phyloP scores from a whole-genome alignment of 192 early-diverging fungal species.

The Podila epigama region DNA sequence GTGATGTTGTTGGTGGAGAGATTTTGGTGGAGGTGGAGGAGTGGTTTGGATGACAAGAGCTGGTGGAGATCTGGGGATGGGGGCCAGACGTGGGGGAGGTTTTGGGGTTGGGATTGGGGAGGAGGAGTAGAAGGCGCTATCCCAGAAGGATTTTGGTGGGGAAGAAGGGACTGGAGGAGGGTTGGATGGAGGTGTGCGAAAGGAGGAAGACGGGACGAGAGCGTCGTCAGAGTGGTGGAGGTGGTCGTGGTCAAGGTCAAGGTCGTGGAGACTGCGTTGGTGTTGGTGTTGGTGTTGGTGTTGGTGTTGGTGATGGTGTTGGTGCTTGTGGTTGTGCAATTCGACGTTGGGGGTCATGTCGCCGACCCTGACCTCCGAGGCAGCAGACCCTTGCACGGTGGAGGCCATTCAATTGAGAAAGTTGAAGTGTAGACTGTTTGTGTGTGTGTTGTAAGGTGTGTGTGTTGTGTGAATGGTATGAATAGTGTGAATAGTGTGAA shows the following conservation, averaged over 20 bases:
- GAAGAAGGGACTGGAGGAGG: constrained; percentile 3
- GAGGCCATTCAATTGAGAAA: too few relatives aligned
- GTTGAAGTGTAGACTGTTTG: too few relatives aligned
- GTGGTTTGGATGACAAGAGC: background rate
- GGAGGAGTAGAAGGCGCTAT: constrained; percentile 20
- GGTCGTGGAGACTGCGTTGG: too few relatives aligned
- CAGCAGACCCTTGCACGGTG: too few relatives aligned
- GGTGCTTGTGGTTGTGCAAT: too few relatives aligned
- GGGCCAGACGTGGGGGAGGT: constrained; percentile 35
- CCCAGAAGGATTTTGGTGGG: constrained; percentile 24
- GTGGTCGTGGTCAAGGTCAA: too few relatives aligned
- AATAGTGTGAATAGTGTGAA: too few relatives aligned
- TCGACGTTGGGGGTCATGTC: background rate
- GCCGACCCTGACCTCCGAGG: constrained; percentile 14
- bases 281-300: constrained; percentile 1
- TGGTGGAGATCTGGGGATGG: constrained; percentile 37
- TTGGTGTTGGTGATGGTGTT: background rate
- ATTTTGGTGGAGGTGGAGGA: background rate
- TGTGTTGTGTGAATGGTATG: too few relatives aligned
- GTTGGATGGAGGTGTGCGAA: background rate
- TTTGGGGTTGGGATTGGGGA: constrained; percentile 33
- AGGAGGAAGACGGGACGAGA: constrained; percentile 20
- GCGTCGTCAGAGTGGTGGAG: too few relatives aligned
- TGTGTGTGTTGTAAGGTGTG: too few relatives aligned
- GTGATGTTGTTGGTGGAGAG: constrained; percentile 10